phyloP scores from a whole-genome alignment of 2,329 filamentous ascomycete species.

The Sporothrix protearum region DNA sequence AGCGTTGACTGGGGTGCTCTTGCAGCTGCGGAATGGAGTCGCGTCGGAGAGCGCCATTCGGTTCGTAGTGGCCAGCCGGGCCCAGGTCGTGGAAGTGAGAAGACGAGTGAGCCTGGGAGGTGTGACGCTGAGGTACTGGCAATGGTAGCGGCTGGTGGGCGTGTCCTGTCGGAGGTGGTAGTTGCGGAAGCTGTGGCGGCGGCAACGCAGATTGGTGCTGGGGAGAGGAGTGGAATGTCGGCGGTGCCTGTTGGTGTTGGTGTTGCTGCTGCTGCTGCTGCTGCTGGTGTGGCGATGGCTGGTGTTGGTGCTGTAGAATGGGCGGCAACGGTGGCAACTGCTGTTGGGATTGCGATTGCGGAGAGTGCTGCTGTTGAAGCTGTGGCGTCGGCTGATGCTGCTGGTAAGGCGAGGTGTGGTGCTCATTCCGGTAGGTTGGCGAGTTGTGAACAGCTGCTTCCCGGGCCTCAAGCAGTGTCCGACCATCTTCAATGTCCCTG shows the following conservation, averaged over 20 bases:
- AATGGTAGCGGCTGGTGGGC: conserved; percentile 11
- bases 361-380: conserved; percentile 24
- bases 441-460: conserved; percentile 39
- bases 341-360: conserved; percentile 13
- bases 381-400: conserved; percentile 5
- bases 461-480: conserved; percentile 53
- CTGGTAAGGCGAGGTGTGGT: conserved; percentile 17
- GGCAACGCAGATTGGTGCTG: conserved; percentile 15
- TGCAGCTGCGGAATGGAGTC: conserved; percentile 23
- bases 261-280: conserved; percentile 18
- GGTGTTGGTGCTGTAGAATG: conserved; percentile 12
- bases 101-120: conserved; percentile 12
- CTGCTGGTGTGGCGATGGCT: conserved; percentile 4
- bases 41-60: not conserved
- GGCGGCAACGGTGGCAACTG: conserved; percentile 1
- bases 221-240: conserved; percentile 10
- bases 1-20: conserved; percentile 17
- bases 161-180: conserved; percentile 22
- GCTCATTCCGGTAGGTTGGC: conserved; percentile 2
- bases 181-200: conserved; percentile 21
- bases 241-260: conserved; percentile 14
- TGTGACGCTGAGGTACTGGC: conserved; percentile 2
- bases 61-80: conserved; percentile 15
- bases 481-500: conserved; percentile 56
- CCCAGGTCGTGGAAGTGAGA: conserved; percentile 16